Evolutionary conservation across 305 asterid genomes (phyloP).

Genomic region (Fraxinus paxiana): DNA sequence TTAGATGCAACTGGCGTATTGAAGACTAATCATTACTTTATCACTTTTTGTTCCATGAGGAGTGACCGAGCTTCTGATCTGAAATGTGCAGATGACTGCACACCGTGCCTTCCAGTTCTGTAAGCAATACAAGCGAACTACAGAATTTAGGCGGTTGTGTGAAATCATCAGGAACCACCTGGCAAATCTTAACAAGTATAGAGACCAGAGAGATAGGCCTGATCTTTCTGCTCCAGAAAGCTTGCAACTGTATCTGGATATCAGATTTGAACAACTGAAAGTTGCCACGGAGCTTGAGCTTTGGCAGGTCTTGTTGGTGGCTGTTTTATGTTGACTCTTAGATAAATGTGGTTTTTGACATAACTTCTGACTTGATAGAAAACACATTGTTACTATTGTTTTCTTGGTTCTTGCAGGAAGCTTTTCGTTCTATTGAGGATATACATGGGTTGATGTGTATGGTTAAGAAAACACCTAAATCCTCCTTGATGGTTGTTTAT

Average conservation of each 20-base stretch:
- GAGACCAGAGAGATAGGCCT: conserved; percentile 96
- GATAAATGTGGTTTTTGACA: not conserved
- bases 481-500: conserved; percentile 80
- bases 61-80: conserved; percentile 10
- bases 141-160: conserved; percentile 88
- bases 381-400: not conserved
- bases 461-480: conserved; percentile 84
- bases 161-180: conserved; percentile 90
- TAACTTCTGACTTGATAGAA: conserved; percentile 11
- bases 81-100: conserved; percentile 70
- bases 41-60: not conserved
- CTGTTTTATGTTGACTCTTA: not conserved
- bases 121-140: conserved; percentile 89
- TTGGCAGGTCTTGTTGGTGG: conserved; percentile 70
- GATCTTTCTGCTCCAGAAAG: conserved; percentile 91
- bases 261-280: conserved; percentile 92
- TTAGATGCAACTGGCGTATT: not conserved
- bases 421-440: conserved; percentile 89
- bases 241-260: conserved; percentile 86
- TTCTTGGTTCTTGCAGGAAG: conserved; percentile 52
- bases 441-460: conserved; percentile 81
- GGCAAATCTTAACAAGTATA: conserved; percentile 88
- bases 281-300: conserved; percentile 91
- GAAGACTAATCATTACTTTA: not conserved
- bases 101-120: conserved; percentile 98